Conservation (phyloP, 257 asterid species). For the Plectranthus barbatus region DNA sequence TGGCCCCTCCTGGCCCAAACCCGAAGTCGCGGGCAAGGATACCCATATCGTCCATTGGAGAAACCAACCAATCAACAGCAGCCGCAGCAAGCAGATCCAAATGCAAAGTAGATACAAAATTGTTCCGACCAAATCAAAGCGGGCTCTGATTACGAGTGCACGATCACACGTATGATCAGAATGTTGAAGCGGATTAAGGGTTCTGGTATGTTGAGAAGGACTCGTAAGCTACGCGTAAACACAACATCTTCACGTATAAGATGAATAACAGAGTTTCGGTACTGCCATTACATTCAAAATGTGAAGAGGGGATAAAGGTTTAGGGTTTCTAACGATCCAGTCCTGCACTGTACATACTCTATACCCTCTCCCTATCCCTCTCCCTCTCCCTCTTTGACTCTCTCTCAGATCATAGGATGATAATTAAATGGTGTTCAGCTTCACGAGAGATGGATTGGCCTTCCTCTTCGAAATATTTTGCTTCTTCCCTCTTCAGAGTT, state of each 20-base stretch:
- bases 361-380: neutral
- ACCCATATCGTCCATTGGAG: conserved; percentile 78
- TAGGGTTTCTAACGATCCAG: conserved; percentile 11
- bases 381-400: neutral
- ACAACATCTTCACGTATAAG: neutral
- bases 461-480: neutral
- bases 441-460: neutral
- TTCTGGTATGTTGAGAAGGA: neutral
- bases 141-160: neutral
- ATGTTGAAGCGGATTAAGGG: neutral
- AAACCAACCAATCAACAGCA: neutral
- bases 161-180: conserved; percentile 10
- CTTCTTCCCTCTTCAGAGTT: neutral
- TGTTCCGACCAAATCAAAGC: conserved; percentile 15
- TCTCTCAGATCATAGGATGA: neutral
- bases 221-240: neutral
- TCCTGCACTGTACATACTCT: neutral
- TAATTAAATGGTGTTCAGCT: neutral
- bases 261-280: neutral
- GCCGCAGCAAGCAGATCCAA: conserved; percentile 9
- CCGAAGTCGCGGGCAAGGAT: conserved; percentile 70
- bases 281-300: conserved; percentile 7
- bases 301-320: neutral
- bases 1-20: conserved; percentile 57
- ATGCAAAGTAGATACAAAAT: neutral